A percentile compares a stretch with the other conserved stretches of the same genome.
Conservation (phyloP, 2,329 filamentous ascomycete genomes). For the Hymenoscyphus fructigenus region DNA sequence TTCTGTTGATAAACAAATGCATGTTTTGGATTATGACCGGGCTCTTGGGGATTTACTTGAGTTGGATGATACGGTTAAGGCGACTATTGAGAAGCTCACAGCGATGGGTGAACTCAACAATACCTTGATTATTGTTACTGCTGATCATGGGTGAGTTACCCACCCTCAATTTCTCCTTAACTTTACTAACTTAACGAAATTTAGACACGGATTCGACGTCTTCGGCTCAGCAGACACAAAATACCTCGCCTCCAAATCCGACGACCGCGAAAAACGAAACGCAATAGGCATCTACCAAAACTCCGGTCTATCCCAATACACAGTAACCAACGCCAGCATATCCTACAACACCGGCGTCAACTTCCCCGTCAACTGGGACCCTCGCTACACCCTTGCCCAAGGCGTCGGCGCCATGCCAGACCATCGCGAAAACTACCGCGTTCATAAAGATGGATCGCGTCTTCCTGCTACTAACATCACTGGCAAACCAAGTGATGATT, state of each 20-base stretch:
- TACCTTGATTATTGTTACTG: constrained; percentile 77
- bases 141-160: constrained; percentile 64
- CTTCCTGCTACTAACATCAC: constrained; percentile 56
- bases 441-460: constrained; percentile 66
- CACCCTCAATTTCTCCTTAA: neutral
- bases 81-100: constrained; percentile 69
- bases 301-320: constrained; percentile 76
- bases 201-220: constrained; percentile 87
- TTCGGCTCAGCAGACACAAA: constrained; percentile 79
- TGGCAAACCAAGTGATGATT: constrained; percentile 52
- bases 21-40: constrained; percentile 79
- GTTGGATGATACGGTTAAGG: constrained; percentile 78
- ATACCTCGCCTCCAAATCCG: constrained; percentile 65
- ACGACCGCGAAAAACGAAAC: constrained; percentile 70
- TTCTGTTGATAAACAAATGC: constrained; percentile 89
- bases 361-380: constrained; percentile 84
- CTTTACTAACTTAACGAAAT: constrained; percentile 60
- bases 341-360: constrained; percentile 70
- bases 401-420: constrained; percentile 73
- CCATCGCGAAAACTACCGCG: constrained; percentile 71
- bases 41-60: constrained; percentile 82
- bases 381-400: constrained; percentile 75
- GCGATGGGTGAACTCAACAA: constrained; percentile 66
- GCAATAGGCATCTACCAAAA: constrained; percentile 73
- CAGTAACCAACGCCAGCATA: constrained; percentile 54